Evolutionary conservation across 108 stramenopile genomes (phyloP).

Genomic region (Epithemia pelagica): DNA sequence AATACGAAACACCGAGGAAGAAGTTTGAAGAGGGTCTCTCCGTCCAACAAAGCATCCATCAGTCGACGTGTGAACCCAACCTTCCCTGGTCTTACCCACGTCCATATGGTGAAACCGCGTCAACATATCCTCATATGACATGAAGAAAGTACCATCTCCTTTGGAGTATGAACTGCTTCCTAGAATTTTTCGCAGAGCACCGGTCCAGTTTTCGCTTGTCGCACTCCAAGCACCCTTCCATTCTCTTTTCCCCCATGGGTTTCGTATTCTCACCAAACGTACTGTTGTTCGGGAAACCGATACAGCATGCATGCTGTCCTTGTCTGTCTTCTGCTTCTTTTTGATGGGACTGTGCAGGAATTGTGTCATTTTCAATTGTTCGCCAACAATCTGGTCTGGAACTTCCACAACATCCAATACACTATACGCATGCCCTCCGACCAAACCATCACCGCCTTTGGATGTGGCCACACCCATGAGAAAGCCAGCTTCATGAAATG

Average conservation of each 20-base stretch:
- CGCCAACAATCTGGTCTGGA: slow-evolving; percentile 35
- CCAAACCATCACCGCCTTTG: slow-evolving; percentile 55
- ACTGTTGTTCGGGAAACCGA: slow-evolving; percentile 26
- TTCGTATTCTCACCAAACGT: slow-evolving; percentile 73
- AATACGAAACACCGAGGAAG: slow-evolving; percentile 6
- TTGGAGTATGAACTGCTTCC: slow-evolving; percentile 20
- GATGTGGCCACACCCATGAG: slow-evolving; percentile 79
- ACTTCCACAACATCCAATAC: slow-evolving; percentile 86
- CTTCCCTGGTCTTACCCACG: slow-evolving; percentile 23
- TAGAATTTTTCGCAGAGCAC: slow-evolving; percentile 19
- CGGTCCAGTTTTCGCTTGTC: slow-evolving; percentile 26
- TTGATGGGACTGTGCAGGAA: slow-evolving; percentile 34
- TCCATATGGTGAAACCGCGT: slow-evolving; percentile 32
- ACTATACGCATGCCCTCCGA: slow-evolving; percentile 91
- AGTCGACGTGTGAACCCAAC: slow-evolving; percentile 16
- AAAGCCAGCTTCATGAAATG: slow-evolving; percentile 32
- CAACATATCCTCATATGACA: slow-evolving; percentile 27
- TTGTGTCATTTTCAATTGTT: slow-evolving; percentile 27
- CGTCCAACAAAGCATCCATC: slow-evolving; percentile 7
- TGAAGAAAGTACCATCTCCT: slow-evolving; percentile 34
- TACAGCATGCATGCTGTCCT: not conserved
- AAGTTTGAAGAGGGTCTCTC: slow-evolving; percentile 10
- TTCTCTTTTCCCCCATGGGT: slow-evolving; percentile 74
- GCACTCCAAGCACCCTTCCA: slow-evolving; percentile 67
- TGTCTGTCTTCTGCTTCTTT: not conserved